Evolutionary conservation across 768 basidiomycete genomes (phyloP).

Genomic region (Amyloporia xantha): DNA sequence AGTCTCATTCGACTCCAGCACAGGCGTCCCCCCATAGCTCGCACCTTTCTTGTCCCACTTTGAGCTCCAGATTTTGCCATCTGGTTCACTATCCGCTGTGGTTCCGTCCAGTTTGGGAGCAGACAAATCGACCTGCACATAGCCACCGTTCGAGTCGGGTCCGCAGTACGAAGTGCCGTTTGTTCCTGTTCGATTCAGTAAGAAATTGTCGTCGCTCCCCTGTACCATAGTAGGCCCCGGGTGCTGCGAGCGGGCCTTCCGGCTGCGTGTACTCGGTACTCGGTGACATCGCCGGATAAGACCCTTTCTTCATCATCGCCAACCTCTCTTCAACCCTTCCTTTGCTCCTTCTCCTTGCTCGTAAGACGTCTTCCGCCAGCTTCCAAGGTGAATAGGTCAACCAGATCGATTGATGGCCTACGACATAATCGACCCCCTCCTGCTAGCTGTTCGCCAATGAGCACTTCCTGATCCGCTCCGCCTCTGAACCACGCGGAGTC

Average conservation of each 20-base stretch:
- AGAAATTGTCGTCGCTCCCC: conserved; percentile 59
- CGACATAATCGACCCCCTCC: conserved; percentile 64
- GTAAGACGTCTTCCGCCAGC: conserved; percentile 67
- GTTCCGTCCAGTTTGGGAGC: conserved; percentile 37
- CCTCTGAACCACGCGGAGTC: conserved; percentile 60
- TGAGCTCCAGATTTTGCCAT: conserved; percentile 43
- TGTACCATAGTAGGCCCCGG: conserved; percentile 20
- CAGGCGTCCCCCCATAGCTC: conserved; percentile 22
- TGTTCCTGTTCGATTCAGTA: conserved; percentile 44
- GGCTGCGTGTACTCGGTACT: conserved; percentile 67
- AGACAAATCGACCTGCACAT: conserved; percentile 45
- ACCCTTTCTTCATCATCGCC: conserved; percentile 59
- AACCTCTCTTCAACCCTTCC: conserved; percentile 29
- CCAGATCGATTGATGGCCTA: conserved; percentile 69
- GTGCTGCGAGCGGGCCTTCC: conserved; percentile 24
- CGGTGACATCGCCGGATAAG: conserved; percentile 53
- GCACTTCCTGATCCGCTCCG: conserved; percentile 68
- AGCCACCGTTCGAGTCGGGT: conserved; percentile 36
- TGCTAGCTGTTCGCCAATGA: conserved; percentile 71
- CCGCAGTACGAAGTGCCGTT: conserved; percentile 44
- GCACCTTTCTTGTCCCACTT: conserved; percentile 54
- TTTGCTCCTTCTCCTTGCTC: conserved; percentile 59
- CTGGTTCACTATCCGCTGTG: conserved; percentile 36
- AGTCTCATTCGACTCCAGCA: conserved; percentile 41
- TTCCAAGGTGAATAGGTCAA: conserved; percentile 78